Conservation (phyloP, 176 grass and related monocot species). For the Typha latifolia region DNA sequence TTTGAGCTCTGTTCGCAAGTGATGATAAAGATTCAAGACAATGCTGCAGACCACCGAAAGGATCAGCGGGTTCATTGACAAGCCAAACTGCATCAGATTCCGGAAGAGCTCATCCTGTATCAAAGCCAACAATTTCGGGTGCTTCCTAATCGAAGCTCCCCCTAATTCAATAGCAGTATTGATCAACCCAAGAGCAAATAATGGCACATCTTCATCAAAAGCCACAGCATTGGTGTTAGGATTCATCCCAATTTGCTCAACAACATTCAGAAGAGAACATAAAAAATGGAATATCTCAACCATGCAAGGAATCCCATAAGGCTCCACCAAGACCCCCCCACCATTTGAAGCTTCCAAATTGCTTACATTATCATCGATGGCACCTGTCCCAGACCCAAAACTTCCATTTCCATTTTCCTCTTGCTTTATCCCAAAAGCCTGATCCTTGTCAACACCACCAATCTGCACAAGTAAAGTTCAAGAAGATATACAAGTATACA, state of each 20-base stretch:
- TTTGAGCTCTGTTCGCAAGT: constrained; percentile 78
- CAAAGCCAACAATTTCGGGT: constrained; percentile 59
- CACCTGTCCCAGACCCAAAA: constrained; percentile 26
- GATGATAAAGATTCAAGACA: constrained; percentile 89
- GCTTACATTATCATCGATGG: constrained; percentile 27
- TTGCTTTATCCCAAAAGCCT: constrained; percentile 60
- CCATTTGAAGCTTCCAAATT: constrained; percentile 11
- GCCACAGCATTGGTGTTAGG: constrained; percentile 20
- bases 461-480: constrained; percentile 30
- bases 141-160: constrained; percentile 57
- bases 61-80: constrained; percentile 76
- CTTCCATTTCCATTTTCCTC: constrained; percentile 65
- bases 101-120: constrained; percentile 91
- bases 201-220: constrained; percentile 75
- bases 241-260: constrained; percentile 50
- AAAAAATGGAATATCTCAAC: constrained; percentile 96
- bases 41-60: constrained; percentile 95
- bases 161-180: constrained; percentile 89
- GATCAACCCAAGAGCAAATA: constrained; percentile 88
- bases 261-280: constrained; percentile 76
- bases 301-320: constrained; percentile 91
- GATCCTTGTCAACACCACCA: constrained; percentile 53
- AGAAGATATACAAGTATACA: neutral
- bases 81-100: constrained; percentile 90
- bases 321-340: constrained; percentile 38